These are phyloP conservation scores for Russula foetens DNA, from an alignment of 768 basidiomycete species.

Conservation along the genomic window DNA sequence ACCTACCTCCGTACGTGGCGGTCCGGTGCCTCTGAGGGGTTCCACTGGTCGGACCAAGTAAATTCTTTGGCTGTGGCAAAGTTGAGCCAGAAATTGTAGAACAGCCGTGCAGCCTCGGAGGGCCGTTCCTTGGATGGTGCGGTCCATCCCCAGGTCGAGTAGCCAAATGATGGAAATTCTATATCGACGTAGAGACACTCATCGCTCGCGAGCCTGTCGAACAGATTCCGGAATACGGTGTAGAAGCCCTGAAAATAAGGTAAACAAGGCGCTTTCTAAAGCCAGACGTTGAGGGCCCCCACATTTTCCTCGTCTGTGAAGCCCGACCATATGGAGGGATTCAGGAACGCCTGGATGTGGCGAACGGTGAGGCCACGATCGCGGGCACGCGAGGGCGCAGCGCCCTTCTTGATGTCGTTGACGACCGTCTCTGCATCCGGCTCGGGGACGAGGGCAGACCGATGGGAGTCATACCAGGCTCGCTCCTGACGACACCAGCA, in stretches of 20 bases:
- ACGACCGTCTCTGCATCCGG: slow-evolving; percentile 81
- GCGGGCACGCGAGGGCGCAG: slow-evolving; percentile 40
- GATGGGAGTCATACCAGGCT: slow-evolving; percentile 96
- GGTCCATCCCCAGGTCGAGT: slow-evolving; percentile 66
- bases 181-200: slow-evolving; percentile 44
- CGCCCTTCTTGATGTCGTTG: slow-evolving; percentile 74
- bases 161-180: slow-evolving; percentile 79
- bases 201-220: slow-evolving; percentile 73
- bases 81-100: slow-evolving; percentile 82
- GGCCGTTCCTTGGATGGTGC: slow-evolving; percentile 37
- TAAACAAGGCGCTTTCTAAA: background rate
- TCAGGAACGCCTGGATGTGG: slow-evolving; percentile 82
- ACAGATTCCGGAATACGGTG: slow-evolving; percentile 81
- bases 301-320: slow-evolving; percentile 60
- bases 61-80: slow-evolving; percentile 88
- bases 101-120: slow-evolving; percentile 51
- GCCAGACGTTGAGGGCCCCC: slow-evolving; percentile 23
- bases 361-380: slow-evolving; percentile 74
- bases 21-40: slow-evolving; percentile 78
- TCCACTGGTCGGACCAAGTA: slow-evolving; percentile 80
- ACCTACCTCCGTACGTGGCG: slow-evolving; percentile 67
- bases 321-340: slow-evolving; percentile 55
- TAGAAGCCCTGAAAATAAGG: slow-evolving; percentile 65
- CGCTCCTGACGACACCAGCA: slow-evolving; percentile 55
- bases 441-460: slow-evolving; percentile 68